Percentiles rank a stretch among this genome's conserved stretches.
phyloP scores from a whole-genome alignment of 2,329 filamentous ascomycete genomes.

The Ophiostoma sp. region DNA sequence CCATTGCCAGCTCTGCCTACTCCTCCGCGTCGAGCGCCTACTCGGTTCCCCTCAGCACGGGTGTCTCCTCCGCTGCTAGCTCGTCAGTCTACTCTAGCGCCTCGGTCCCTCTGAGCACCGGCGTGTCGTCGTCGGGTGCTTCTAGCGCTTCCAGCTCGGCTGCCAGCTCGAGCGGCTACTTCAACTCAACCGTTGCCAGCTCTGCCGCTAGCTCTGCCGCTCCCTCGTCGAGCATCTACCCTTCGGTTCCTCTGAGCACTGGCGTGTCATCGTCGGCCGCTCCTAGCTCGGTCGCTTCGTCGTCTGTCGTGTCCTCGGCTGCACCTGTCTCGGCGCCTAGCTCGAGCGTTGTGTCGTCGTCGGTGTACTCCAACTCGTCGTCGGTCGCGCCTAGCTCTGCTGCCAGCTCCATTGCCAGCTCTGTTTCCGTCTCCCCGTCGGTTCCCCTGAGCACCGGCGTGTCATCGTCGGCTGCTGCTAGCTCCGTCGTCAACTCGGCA shows the following conservation, averaged over 20 bases:
- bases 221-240: background rate
- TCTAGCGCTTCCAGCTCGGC: background rate
- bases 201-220: background rate
- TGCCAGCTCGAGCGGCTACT: too few relatives aligned
- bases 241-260: constrained; percentile 3
- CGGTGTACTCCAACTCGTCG: too few relatives aligned
- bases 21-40: background rate
- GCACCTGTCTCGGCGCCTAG: background rate
- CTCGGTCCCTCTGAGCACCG: constrained; percentile 1
- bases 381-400: background rate
- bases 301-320: background rate
- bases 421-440: too few relatives aligned
- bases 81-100: too few relatives aligned
- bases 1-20: background rate
- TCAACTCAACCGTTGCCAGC: background rate
- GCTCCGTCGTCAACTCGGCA: background rate
- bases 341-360: too few relatives aligned
- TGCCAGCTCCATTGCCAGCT: background rate
- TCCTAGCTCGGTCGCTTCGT: background rate
- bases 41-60: background rate
- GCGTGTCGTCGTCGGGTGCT: background rate
- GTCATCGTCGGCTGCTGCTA: too few relatives aligned
- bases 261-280: background rate
- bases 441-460: too few relatives aligned
- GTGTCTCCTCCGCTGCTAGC: background rate